Base-by-base conservation (phyloP, 108 stramenopile genomes). In the Skeletonema tropicum region DNA sequence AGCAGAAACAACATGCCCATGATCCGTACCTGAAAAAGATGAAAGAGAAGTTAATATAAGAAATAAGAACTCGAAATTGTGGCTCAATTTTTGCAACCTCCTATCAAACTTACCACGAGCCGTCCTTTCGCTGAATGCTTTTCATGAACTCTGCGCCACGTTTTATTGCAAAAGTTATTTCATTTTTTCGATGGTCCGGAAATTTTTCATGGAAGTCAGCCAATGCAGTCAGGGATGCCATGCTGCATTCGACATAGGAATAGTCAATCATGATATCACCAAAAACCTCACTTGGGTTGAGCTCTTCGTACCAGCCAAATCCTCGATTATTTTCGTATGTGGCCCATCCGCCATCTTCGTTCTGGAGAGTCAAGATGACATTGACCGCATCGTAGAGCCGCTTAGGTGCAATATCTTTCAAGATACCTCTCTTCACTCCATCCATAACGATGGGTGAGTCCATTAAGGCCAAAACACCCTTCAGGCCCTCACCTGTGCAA, bases 191-290 rank as follows among this genome's bases (percentile, higher is more conserved):
- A 83, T 97, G 93, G 12, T 86, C 55, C 13, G 97, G 94, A 75
- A 74, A 90, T 21, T 58, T 70, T 67, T 95, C 92, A n/a, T 74
- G 78, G 70, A 98, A 99, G n/a, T 96, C 92, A 12, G 70, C 83
- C 57, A 99, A 79, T 6, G 95, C 99, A 9, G 95, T 96, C 70
- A 98, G 64, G 49, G 86, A 90, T n/a, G 99, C 98, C 86, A 97
- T 98, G 42, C 91, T 93, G 81, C 97, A 98, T 82, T 99, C 99
- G 9, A 95, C 96, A 82, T 99, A 99, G 7, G 97, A 97, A 76
- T 99, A 99, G 72, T 99, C 99, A 75, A 99, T 98, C 99, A 99
- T 99, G 74, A 99, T 99, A 74, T 98, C 97, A 11, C 99, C 99
- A 77, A 99, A 99, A 0, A 97, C 98, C 73, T 99, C 97, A 36